These are phyloP conservation scores for Penicillium ochrochloron DNA, from an alignment of 495 filamentous ascomycete species.

Conservation along the genomic window DNA sequence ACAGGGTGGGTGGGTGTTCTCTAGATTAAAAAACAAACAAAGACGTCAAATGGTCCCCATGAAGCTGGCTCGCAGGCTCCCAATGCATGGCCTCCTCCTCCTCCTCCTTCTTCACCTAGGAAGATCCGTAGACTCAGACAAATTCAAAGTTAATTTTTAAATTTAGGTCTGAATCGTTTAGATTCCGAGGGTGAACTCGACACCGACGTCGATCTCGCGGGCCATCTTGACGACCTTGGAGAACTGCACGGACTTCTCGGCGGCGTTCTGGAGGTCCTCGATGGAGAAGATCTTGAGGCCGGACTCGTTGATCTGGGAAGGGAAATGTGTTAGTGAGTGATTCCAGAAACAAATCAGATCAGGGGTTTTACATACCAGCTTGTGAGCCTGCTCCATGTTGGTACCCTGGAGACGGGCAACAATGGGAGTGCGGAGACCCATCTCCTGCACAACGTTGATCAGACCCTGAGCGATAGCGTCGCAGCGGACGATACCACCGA, in stretches of 20 bases:
- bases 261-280: constrained; percentile 94
- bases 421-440: constrained; percentile 95
- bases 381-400: constrained; percentile 95
- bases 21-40: constrained; percentile 11
- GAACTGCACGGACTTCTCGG: constrained; percentile 98
- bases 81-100: constrained; percentile 27
- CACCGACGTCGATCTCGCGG: constrained; percentile 95
- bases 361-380: constrained; percentile 62
- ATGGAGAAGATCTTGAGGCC: constrained; percentile 99
- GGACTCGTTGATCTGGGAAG: constrained; percentile 81
- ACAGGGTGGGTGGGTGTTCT: constrained; percentile 18
- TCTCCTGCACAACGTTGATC: constrained; percentile 88
- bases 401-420: constrained; percentile 96
- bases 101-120: neutral
- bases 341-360: neutral
- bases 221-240: constrained; percentile 99
- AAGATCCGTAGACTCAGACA: constrained; percentile 5
- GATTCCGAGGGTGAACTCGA: constrained; percentile 96
- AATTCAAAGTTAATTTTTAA: neutral
- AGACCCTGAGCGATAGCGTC: constrained; percentile 97
- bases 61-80: constrained; percentile 16
- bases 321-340: neutral
- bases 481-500: constrained; percentile 97
- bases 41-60: constrained; percentile 16
- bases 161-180: constrained; percentile 43